Conservation (phyloP, 1,284 basidiomycete genomes). For the Ganoderma leucocontextum region DNA sequence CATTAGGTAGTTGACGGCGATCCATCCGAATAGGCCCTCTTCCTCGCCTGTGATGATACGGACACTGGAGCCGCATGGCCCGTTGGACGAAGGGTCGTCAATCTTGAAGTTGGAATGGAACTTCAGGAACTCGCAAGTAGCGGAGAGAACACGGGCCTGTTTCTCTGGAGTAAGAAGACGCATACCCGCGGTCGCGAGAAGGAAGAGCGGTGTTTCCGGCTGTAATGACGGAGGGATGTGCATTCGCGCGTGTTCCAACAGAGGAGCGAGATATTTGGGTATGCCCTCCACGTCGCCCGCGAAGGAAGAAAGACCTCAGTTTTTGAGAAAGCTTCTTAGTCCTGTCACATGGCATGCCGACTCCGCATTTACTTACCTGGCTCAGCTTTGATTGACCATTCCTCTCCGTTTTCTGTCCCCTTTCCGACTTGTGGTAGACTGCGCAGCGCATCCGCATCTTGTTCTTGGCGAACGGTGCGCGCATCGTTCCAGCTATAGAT, state of each 20-base stretch:
- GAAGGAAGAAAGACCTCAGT: slow-evolving; percentile 87
- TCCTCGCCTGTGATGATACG: slow-evolving; percentile 98
- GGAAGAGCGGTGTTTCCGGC: slow-evolving; percentile 87
- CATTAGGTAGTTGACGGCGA: slow-evolving; percentile 99
- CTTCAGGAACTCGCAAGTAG: slow-evolving; percentile 83
- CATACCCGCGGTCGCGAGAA: slow-evolving; percentile 98
- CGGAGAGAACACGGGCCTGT: slow-evolving; percentile 76
- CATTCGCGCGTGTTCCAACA: slow-evolving; percentile 84
- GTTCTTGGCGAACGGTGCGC: slow-evolving; percentile 55
- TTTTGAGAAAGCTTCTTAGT: background rate
- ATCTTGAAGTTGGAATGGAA: slow-evolving; percentile 81
- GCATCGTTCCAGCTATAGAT: slow-evolving; percentile 98
- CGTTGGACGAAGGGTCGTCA: slow-evolving; percentile 65
- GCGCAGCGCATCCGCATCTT: slow-evolving; percentile 54
- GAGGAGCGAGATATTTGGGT: slow-evolving; percentile 79
- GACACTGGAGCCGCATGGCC: slow-evolving; percentile 89
- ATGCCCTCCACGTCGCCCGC: slow-evolving; percentile 76
- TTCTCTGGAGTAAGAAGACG: slow-evolving; percentile 79
- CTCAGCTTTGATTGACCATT: slow-evolving; percentile 93
- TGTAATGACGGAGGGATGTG: slow-evolving; percentile 89
- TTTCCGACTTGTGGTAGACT: slow-evolving; percentile 90
- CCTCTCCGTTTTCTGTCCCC: slow-evolving; percentile 81
- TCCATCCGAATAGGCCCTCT: slow-evolving; percentile 98
- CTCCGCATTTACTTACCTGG: slow-evolving; percentile 72
- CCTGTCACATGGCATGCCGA: background rate